phyloP scores from a whole-genome alignment of 371 early-diverging fungal species.

The Parasitella parasitica region DNA sequence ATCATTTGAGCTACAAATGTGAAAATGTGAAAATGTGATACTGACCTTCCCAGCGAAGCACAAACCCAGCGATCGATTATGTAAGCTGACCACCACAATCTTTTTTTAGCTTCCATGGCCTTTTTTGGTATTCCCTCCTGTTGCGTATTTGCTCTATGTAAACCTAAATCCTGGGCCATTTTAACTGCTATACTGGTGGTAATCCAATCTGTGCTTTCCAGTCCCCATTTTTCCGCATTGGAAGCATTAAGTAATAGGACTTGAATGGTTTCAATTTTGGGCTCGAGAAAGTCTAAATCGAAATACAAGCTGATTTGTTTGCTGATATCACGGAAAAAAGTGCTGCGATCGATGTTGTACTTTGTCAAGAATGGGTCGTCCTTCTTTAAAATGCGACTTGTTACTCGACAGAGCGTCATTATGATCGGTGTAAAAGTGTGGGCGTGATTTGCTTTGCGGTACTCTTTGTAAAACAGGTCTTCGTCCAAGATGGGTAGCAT shows the following conservation, averaged over 20 bases:
- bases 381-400: slow-evolving; percentile 22
- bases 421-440: slow-evolving; percentile 13
- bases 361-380: slow-evolving; percentile 24
- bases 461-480: slow-evolving; percentile 29
- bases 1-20: too few relatives aligned
- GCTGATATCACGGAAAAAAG: slow-evolving; percentile 10
- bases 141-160: slow-evolving; percentile 39
- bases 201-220: slow-evolving; percentile 38
- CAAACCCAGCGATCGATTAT: slow-evolving; percentile 44
- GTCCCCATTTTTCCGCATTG: slow-evolving; percentile 28
- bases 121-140: slow-evolving; percentile 18
- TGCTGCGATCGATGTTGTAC: slow-evolving; percentile 15
- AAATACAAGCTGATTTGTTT: slow-evolving; percentile 13
- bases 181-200: slow-evolving; percentile 41
- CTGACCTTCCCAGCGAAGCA: slow-evolving; percentile 46
- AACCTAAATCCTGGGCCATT: slow-evolving; percentile 48
- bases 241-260: slow-evolving; percentile 24
- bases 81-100: slow-evolving; percentile 51
- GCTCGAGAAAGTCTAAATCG: slow-evolving; percentile 31
- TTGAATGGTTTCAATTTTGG: slow-evolving; percentile 34
- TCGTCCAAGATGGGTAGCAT: slow-evolving; percentile 42
- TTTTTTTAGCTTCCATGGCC: slow-evolving; percentile 23
- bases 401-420: slow-evolving; percentile 22
- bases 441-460: slow-evolving; percentile 5
- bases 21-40: too few relatives aligned